phyloP scores from a whole-genome alignment of 768 basidiomycete species.

The Daedaleopsis sinensis region DNA sequence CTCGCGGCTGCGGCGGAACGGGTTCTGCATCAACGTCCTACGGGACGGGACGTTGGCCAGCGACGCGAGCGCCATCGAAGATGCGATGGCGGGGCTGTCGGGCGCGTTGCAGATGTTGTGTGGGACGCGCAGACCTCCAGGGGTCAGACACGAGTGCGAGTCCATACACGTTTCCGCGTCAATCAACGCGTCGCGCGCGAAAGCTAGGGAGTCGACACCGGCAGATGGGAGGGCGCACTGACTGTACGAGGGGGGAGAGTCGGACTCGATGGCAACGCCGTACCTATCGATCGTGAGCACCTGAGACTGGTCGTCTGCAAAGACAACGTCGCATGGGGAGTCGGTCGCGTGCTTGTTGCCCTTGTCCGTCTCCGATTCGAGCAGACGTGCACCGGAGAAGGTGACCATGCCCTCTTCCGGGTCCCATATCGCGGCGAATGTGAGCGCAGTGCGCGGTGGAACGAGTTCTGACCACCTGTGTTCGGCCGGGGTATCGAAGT shows the following conservation, averaged over 20 bases:
- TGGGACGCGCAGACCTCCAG: slow-evolving; percentile 14
- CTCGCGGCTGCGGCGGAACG: slow-evolving; percentile 12
- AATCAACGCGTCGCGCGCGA: slow-evolving; percentile 24
- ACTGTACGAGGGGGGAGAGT: slow-evolving; percentile 22
- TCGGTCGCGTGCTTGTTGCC: slow-evolving; percentile 9
- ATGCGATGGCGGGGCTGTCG: slow-evolving; percentile 22
- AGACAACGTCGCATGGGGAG: slow-evolving; percentile 26
- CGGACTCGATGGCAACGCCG: slow-evolving; percentile 10
- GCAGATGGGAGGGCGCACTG: slow-evolving; percentile 8
- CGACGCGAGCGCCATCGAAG: slow-evolving; percentile 23
- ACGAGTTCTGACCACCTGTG: slow-evolving; percentile 60
- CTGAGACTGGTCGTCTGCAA: slow-evolving; percentile 28
- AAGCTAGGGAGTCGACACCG: slow-evolving; percentile 20
- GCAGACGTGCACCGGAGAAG: slow-evolving; percentile 54
- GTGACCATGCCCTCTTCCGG: slow-evolving; percentile 58
- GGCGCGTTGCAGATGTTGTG: slow-evolving; percentile 13
- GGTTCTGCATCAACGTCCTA: slow-evolving; percentile 13
- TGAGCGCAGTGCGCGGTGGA: slow-evolving; percentile 57
- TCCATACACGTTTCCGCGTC: slow-evolving; percentile 24
- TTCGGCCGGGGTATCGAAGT: slow-evolving; percentile 14
- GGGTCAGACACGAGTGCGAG: slow-evolving; percentile 20
- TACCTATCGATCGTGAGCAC: slow-evolving; percentile 32
- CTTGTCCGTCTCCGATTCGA: slow-evolving; percentile 30
- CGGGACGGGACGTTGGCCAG: slow-evolving; percentile 13
- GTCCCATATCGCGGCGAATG: slow-evolving; percentile 64